Base-by-base conservation (phyloP, 495 filamentous ascomycete species). In the Talaromyces liani region DNA sequence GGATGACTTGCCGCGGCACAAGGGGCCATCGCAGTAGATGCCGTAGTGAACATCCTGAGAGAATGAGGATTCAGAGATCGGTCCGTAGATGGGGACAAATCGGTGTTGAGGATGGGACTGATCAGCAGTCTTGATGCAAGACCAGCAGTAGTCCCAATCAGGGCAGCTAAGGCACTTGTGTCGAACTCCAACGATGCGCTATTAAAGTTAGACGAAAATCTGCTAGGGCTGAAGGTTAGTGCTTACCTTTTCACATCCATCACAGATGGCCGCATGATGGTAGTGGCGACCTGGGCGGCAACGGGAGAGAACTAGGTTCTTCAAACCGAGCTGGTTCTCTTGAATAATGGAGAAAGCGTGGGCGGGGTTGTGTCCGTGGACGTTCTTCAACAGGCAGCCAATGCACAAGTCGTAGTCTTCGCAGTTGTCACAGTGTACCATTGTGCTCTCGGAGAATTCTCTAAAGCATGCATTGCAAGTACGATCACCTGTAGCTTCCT, bases 141-240 rank as follows among this genome's bases (percentile, higher is more conserved):
- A 77, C n/a, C 83, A 82, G 79, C 94, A 99, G 78, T 90, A 97
- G 67, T 99, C 94, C 91, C 90, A 99, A 71, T 99, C 94, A 33
- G 95, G 94, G 80, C 94, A 99, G 68, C 89, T 87, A 66, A 97
- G 81, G 78, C 94, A 99, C 83, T 99, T 99, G 84, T 98, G 89
- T 68, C 94, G 93, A 51, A 96, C 85, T 68, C 94, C 94, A 69
- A 84, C 82, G 68, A 98, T 95, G 68, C 83, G 84, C 82, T 87
- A 62, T 41, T 18, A 7, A 22, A 33, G 58, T 81, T 73, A 80
- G 73, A 34, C 47, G 53, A 9, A 41, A 12, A 22, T 60, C 60
- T 22, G 51, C 29, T 39, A 63, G 6, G 39, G 25, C 9, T n/a
- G 59, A 45, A 47, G 53, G 20, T 51, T 51, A 6, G n/a, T 29